Evolutionary conservation across 345 rosid species (phyloP).

Genomic region (Microcos paniculata): DNA sequence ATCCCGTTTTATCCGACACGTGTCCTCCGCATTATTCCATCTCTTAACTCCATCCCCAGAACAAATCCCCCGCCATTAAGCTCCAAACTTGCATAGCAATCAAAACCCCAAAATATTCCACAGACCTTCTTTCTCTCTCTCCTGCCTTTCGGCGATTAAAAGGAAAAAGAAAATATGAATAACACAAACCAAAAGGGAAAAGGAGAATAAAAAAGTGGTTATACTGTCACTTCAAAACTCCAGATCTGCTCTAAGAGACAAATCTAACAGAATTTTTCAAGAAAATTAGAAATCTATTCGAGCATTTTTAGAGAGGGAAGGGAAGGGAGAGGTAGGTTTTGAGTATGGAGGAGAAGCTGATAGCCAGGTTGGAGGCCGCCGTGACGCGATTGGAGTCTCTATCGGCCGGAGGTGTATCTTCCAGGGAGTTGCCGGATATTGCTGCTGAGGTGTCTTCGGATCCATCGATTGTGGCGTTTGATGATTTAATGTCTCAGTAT

Average conservation of each 20-base stretch:
- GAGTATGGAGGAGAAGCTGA: constrained; percentile 74
- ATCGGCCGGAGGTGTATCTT: constrained; percentile 35
- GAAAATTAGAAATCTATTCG: constrained; percentile 3
- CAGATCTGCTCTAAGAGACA: constrained; percentile 21
- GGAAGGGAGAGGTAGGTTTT: constrained; percentile 5
- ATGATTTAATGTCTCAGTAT: constrained; percentile 56
- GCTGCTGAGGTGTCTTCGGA: constrained; percentile 39
- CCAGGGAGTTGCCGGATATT: constrained; percentile 17
- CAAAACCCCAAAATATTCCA: background rate
- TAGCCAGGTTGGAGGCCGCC: constrained; percentile 76
- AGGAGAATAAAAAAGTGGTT: background rate
- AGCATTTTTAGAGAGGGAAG: background rate
- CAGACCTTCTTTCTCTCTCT: background rate
- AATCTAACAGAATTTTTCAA: background rate
- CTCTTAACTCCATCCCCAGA: background rate
- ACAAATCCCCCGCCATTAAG: background rate
- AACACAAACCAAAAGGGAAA: no score
- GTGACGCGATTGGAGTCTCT: constrained; percentile 71
- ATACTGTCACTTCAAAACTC: background rate
- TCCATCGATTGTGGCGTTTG: constrained; percentile 80
- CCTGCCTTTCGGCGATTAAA: background rate
- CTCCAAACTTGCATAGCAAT: background rate
- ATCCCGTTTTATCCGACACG: background rate
- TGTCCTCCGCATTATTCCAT: background rate
- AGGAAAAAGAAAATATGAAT: background rate